Evolutionary conservation across 352 stramenopile genomes (phyloP).

Genomic region (Pythium graminicola): DNA sequence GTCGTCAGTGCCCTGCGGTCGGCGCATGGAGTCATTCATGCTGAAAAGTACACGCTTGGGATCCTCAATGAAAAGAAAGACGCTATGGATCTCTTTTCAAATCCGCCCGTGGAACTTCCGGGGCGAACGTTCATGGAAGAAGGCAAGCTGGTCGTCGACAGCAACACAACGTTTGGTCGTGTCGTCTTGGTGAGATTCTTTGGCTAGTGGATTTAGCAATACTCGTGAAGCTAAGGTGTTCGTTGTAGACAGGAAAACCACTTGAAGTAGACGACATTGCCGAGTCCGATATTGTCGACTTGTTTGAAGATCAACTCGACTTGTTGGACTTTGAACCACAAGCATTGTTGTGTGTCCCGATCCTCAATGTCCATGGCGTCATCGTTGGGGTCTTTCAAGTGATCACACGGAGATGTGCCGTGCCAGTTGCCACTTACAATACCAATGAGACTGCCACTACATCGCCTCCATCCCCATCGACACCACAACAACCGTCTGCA

Average conservation of each 20-base stretch:
- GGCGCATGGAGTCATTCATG: constrained; percentile 37
- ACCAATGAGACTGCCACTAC: constrained; percentile 19
- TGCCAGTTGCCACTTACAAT: neutral
- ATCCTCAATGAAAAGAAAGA: constrained; percentile 63
- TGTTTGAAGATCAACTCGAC: constrained; percentile 64
- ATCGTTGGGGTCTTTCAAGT: constrained; percentile 58
- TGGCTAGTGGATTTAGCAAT: too few species aligned
- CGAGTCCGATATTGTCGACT: constrained; percentile 44
- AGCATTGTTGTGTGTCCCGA: constrained; percentile 42
- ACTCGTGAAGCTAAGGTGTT: too few species aligned
- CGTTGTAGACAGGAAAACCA: constrained; percentile 49
- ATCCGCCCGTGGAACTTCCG: constrained; percentile 38
- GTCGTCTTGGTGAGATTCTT: constrained; percentile 43
- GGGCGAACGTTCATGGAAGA: constrained; percentile 53
- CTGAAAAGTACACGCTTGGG: constrained; percentile 53
- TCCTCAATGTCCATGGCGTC: constrained; percentile 52
- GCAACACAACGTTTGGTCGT: constrained; percentile 59
- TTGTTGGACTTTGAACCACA: constrained; percentile 55
- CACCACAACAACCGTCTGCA: neutral
- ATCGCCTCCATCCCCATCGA: neutral
- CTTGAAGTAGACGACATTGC: constrained; percentile 46
- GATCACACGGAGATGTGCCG: constrained; percentile 22
- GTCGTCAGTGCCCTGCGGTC: constrained; percentile 48
- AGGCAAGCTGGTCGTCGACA: constrained; percentile 44
- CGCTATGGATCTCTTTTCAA: constrained; percentile 54